Conservation (phyloP, 257 asterid species). For the Scutellaria barbata region DNA sequence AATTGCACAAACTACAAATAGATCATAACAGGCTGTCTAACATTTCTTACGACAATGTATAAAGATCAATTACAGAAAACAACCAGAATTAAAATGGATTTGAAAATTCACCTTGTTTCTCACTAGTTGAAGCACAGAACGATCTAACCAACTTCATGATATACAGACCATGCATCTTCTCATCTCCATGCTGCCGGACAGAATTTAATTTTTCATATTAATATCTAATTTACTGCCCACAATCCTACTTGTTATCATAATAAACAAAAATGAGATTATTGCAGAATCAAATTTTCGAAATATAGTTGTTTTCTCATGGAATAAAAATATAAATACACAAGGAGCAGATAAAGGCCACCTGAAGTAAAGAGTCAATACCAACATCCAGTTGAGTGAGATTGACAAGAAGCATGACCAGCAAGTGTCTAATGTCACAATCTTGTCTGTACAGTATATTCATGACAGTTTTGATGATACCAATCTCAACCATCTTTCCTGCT, state of each 20-base stretch:
- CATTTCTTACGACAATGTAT: neutral
- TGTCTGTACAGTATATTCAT: conserved; percentile 71
- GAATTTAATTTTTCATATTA: conserved; percentile 28
- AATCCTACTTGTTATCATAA: conserved; percentile 6
- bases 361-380: conserved; percentile 85
- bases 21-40: conserved; percentile 7
- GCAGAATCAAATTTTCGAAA: conserved; percentile 16
- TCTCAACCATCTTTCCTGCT: conserved; percentile 70
- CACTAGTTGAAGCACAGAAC: conserved; percentile 73
- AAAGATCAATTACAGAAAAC: conserved; percentile 4
- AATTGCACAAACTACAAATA: neutral
- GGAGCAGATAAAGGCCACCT: conserved; percentile 56
- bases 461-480: conserved; percentile 56
- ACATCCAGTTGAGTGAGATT: conserved; percentile 87
- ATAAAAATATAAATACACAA: neutral
- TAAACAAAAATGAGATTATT: conserved; percentile 6
- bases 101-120: conserved; percentile 46
- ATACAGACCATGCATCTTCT: conserved; percentile 81
- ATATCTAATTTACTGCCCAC: conserved; percentile 4
- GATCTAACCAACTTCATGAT: conserved; percentile 92
- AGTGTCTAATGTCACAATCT: conserved; percentile 58
- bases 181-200: conserved; percentile 68
- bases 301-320: neutral
- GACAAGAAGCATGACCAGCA: conserved; percentile 90
- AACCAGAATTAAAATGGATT: conserved; percentile 31